Base-by-base conservation (phyloP, 805 yeast genomes). In the Myxozyma geophila region DNA sequence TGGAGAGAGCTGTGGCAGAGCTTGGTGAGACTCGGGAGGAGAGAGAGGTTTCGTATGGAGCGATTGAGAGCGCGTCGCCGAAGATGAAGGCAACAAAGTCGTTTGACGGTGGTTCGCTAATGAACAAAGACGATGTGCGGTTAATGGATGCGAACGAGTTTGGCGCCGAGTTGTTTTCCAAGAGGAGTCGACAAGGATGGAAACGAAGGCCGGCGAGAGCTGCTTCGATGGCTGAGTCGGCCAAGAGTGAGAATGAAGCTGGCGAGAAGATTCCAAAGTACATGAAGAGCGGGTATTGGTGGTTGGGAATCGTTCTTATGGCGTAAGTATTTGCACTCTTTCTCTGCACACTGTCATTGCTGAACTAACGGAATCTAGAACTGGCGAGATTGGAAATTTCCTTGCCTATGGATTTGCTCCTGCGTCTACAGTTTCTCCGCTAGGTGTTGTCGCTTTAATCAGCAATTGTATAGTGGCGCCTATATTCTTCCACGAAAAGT, bases 401-500 rank as follows among this genome's bases (percentile, higher is more conserved):
- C 70, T 82, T 9, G 83, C 83, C 13, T 81, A 81, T 66, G 85
- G 85, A 0, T 71, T 80, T 50, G 80, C 82, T 0, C 83, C 83
- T 0, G 81, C 81, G 5, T 76, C 81, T 10, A 74, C 80, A 2
- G 83, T 82, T 17, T 79, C 83, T 4, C 83, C 85, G 0, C 63
- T 82, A 39, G 85, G 85, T 4, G 83, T 82, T 1, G 80, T 81
- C 43, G 81, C 85, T 0, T 75, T 80, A 21, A 74, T 82, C 0
- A 77, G 84, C 2, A 82, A 82, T 64, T 76, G 81, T 58, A 74
- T 81, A 1, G 75, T 82, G 23, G 85, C 85, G 0, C 85, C 85
- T 0, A 72, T 82, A 0, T 64, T 81, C 23, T 82, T 81, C 67
- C 76, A 79, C 57, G 82, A 80, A 63, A 70, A 70, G 4, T 72